Evolutionary conservation across 2,329 filamentous ascomycete genomes (phyloP), one percentile per base, ranked within the genome.

Genomic region (Ilyonectria destructans): DNA sequence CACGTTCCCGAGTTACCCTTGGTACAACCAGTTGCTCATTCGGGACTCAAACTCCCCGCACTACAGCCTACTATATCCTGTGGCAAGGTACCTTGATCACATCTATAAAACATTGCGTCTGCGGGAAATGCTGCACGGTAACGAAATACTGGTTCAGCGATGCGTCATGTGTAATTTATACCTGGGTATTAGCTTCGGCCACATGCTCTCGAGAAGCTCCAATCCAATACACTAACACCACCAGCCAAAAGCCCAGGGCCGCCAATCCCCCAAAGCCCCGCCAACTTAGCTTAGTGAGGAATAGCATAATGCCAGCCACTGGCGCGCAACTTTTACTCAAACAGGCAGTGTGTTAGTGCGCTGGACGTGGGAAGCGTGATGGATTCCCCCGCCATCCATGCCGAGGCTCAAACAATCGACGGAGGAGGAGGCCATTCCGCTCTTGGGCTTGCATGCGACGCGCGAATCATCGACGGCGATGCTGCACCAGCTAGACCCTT

Each of bases 401-500:
- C 40, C 40, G 40, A 43, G 40, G 40, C 40, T 43, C 40, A 43
- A n/a, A 43, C 17, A n/a, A 3, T 15, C 2, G 17, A 7, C 40
- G 40, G 40, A 43, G 15, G 40, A 43, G 7, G 15, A n/a, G 7
- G 23, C 64, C 58, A 67, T 46, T 62, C 64, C 58, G 35, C 35
- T 58, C 54, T 62, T 46, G 64, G 64, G 52, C 54, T 54, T 52
- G 21, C 54, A 67, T 67, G 64, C 64, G 64, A 67, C 60, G 43
- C 45, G 35, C 51, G 63, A 67, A 62, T 62, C 64, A 62, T 57
- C 29, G 46, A 31, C 49, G 55, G 29, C 40, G 19, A 46, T 19
- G 17, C 8, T 48, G 49, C 62, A 40, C 58, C 35, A 13, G 15
- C 49, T 55, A n/a, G 49, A 40, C 61, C 40, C 60, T 12, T 33